Evolutionary conservation across 2,329 filamentous ascomycete species (phyloP).

Genomic region (Berkeleyomyces rouxiae): DNA sequence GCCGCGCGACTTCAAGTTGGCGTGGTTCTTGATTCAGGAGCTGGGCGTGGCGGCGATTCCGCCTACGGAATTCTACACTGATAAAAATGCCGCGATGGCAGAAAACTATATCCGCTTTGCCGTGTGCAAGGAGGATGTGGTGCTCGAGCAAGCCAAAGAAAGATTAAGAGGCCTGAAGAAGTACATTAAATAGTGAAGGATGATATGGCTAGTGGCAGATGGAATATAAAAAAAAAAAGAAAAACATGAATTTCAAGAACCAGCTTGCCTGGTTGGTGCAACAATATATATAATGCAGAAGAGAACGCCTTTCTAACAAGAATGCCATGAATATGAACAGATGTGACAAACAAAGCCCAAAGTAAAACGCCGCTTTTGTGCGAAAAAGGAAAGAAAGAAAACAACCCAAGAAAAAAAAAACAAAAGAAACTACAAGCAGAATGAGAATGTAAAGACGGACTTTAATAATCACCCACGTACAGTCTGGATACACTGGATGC

Average conservation of each 20-base stretch:
- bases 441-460: background rate
- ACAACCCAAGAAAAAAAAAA: background rate
- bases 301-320: background rate
- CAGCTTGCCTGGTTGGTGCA: background rate
- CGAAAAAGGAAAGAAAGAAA: background rate
- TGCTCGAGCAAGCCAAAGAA: slow-evolving; percentile 65
- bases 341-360: background rate
- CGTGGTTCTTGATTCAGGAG: slow-evolving; percentile 95
- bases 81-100: slow-evolving; percentile 63
- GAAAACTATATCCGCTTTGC: slow-evolving; percentile 92
- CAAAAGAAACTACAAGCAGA: background rate
- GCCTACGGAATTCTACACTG: slow-evolving; percentile 92
- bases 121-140: slow-evolving; percentile 84
- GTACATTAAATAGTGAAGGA: slow-evolving; percentile 34
- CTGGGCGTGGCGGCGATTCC: slow-evolving; percentile 91
- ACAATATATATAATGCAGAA: background rate
- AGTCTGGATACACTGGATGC: background rate
- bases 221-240: background rate
- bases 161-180: slow-evolving; percentile 55
- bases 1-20: slow-evolving; percentile 83
- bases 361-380: background rate
- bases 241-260: background rate
- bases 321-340: slow-evolving; percentile 1
- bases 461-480: background rate
- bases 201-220: background rate